Evolutionary conservation across 225 moss, liverwort and hornwort genomes (phyloP).

Genomic region (Bryum argenteum): DNA sequence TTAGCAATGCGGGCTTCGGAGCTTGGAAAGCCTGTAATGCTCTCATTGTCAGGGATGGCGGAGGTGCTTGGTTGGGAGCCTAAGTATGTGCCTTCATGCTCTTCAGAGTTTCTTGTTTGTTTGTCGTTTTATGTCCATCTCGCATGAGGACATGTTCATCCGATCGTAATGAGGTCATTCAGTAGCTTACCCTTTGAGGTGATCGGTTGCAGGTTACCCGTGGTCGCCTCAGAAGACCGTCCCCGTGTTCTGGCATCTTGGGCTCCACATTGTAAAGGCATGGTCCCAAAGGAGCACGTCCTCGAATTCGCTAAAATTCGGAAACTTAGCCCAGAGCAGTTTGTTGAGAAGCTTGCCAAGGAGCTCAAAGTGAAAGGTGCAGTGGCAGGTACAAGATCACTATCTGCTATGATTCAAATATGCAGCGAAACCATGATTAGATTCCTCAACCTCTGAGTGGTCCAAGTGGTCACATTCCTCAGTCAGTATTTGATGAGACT

Average conservation of each 20-base stretch:
- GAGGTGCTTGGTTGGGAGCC: constrained; percentile 91
- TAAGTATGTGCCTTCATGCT: constrained; percentile 57
- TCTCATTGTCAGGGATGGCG: constrained; percentile 94
- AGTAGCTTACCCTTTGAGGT: constrained; percentile 32
- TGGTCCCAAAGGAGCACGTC: constrained; percentile 70
- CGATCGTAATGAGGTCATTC: not conserved
- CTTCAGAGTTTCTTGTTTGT: constrained; percentile 20
- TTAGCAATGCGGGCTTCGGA: constrained; percentile 84
- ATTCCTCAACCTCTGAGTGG: not conserved
- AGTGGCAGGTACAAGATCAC: constrained; percentile 67
- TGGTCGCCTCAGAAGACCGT: constrained; percentile 85
- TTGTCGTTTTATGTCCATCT: not conserved
- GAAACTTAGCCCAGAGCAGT: constrained; percentile 82
- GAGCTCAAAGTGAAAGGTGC: constrained; percentile 88
- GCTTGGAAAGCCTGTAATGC: constrained; percentile 79
- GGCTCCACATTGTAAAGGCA: constrained; percentile 61
- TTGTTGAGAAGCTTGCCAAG: constrained; percentile 85
- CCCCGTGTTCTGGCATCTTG: constrained; percentile 81
- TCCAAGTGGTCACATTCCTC: not conserved
- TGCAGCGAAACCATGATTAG: not conserved
- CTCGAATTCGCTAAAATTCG: constrained; percentile 87
- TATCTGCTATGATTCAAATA: constrained; percentile 1
- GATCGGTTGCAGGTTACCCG: constrained; percentile 72
- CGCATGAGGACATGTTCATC: too few species aligned
- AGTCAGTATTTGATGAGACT: constrained; percentile 21